Evolutionary conservation across 73 alveolate genomes (phyloP).

Genomic region (Tetrahymena borealis): DNA sequence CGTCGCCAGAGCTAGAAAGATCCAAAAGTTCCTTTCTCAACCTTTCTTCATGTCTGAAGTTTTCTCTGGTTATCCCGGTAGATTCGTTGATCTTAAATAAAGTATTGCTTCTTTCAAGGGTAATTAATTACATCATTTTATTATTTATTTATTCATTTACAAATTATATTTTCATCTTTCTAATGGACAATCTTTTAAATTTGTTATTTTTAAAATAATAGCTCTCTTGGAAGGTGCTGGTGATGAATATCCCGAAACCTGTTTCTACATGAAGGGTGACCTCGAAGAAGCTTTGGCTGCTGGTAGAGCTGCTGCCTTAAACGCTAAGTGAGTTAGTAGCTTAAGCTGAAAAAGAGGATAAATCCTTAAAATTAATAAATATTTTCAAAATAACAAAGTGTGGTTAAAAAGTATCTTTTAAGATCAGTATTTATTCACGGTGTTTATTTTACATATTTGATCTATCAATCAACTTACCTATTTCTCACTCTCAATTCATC

Average conservation of each 20-base stretch:
- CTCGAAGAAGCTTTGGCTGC: constrained; percentile 79
- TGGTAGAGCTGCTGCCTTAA: constrained; percentile 65
- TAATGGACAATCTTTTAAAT: no score
- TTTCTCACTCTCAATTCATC: background rate
- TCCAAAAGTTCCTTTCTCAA: constrained; percentile 73
- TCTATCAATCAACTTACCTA: background rate
- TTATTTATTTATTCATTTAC: background rate
- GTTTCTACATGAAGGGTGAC: constrained; percentile 93
- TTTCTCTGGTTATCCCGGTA: constrained; percentile 92
- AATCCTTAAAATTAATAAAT: background rate
- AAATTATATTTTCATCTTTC: no score
- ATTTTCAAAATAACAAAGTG: background rate
- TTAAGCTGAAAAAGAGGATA: background rate
- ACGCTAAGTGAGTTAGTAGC: constrained; percentile 36
- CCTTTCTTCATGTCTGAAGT: constrained; percentile 89
- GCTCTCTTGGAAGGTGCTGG: constrained; percentile 79
- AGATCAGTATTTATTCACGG: background rate
- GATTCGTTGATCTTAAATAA: constrained; percentile 77
- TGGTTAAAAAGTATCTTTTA: background rate
- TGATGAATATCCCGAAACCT: constrained; percentile 86
- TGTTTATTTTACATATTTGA: background rate
- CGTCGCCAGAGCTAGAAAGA: constrained; percentile 97
- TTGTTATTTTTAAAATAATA: background rate
- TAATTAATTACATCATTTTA: background rate
- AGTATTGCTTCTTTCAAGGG: constrained; percentile 78